A percentile compares a stretch with the other conserved stretches of the same genome.
Evolutionary conservation across 148 eudicot genomes (phyloP).

Genomic region (Cornus suecica): DNA sequence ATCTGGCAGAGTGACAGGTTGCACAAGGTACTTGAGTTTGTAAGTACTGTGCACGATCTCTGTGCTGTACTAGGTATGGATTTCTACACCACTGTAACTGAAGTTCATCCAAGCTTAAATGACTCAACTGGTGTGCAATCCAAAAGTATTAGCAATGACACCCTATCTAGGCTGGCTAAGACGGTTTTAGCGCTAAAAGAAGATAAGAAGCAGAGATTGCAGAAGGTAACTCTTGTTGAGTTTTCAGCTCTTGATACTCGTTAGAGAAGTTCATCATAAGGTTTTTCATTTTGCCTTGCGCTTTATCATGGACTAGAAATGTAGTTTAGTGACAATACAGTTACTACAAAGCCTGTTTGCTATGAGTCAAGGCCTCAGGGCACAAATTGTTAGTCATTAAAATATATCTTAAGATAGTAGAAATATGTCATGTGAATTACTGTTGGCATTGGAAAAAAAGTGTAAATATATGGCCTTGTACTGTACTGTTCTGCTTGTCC

Average conservation of each 20-base stretch:
- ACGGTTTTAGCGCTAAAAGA: slow-evolving; percentile 81
- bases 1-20: slow-evolving; percentile 85
- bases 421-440: background rate
- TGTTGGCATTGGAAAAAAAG: too few species aligned
- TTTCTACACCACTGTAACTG: slow-evolving; percentile 84
- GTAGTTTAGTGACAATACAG: background rate
- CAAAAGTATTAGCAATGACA: slow-evolving; percentile 94
- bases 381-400: background rate
- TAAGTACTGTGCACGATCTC: slow-evolving; percentile 94
- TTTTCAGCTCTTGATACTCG: background rate
- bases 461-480: too few species aligned
- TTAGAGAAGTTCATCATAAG: background rate
- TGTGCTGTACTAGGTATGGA: slow-evolving; percentile 98
- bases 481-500: too few species aligned
- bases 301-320: background rate
- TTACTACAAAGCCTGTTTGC: background rate
- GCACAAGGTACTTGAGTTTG: slow-evolving; percentile 95
- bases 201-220: slow-evolving; percentile 87
- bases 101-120: slow-evolving; percentile 96
- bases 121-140: slow-evolving; percentile 78
- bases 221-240: slow-evolving; percentile 52
- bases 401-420: background rate
- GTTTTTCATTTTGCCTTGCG: background rate
- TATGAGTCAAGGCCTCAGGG: background rate
- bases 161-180: slow-evolving; percentile 78